Percentiles rank a stretch among this genome's conserved stretches.
Conservation (phyloP, 805 yeast species). For the Wickerhamiella lipophila region DNA sequence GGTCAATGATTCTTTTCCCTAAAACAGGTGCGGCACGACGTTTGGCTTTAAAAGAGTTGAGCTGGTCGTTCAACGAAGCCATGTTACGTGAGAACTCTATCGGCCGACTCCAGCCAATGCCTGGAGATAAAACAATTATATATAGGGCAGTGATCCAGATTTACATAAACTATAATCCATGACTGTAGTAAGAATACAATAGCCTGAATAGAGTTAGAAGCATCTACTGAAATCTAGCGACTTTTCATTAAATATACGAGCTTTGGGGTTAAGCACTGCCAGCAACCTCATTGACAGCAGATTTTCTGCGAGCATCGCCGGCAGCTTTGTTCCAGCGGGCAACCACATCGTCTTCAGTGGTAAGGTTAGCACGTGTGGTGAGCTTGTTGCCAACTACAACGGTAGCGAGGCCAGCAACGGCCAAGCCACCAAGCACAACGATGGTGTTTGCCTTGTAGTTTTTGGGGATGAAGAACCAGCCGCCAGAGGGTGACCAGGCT, state of each 20-base stretch:
- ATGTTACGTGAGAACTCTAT: slow-evolving; percentile 16
- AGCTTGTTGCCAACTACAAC: slow-evolving; percentile 32
- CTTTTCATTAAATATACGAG: too few relatives aligned
- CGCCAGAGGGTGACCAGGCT: slow-evolving; percentile 39
- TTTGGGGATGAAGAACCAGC: slow-evolving; percentile 43
- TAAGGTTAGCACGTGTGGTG: slow-evolving; percentile 29
- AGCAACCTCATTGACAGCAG: slow-evolving; percentile 23
- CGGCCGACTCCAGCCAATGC: too few relatives aligned
- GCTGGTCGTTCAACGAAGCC: slow-evolving; percentile 40
- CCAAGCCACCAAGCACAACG: slow-evolving; percentile 32
- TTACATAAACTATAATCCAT: too few relatives aligned
- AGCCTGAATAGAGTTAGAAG: too few relatives aligned
- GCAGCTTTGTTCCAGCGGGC: slow-evolving; percentile 40
- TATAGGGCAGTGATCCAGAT: too few relatives aligned
- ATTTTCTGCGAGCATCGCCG: slow-evolving; percentile 25
- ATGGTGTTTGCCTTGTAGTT: slow-evolving; percentile 37
- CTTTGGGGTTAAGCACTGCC: slow-evolving; percentile 17
- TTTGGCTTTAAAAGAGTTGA: slow-evolving; percentile 52
- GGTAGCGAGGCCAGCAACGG: slow-evolving; percentile 27
- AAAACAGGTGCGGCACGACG: slow-evolving; percentile 46
- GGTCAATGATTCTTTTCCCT: slow-evolving; percentile 23
- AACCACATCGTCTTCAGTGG: slow-evolving; percentile 32
- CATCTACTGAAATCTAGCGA: too few relatives aligned
- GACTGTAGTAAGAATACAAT: too few relatives aligned
- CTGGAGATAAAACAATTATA: too few relatives aligned